A percentile compares a stretch with the other conserved stretches of the same genome.
Conservation (phyloP, 2,329 filamentous ascomycete genomes). For the Talaromyces sp. region DNA sequence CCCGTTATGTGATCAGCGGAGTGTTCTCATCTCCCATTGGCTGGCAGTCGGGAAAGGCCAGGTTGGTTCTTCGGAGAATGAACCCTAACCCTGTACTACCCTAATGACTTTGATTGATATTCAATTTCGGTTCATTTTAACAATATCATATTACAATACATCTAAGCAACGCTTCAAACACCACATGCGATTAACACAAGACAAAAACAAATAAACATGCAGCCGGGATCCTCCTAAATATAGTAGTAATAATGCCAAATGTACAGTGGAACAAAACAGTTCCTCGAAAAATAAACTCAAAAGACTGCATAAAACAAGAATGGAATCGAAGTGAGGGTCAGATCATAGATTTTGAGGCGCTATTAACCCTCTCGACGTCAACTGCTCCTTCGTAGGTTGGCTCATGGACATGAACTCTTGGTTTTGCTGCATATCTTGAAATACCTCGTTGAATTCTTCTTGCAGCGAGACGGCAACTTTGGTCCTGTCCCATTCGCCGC, state of each 20-base stretch:
- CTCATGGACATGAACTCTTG: slow-evolving; percentile 40
- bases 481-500: slow-evolving; percentile 80
- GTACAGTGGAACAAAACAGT: slow-evolving; percentile 9
- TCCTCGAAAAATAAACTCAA: not conserved
- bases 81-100: not conserved
- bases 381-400: slow-evolving; percentile 35
- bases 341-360: slow-evolving; percentile 2
- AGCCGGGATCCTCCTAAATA: slow-evolving; percentile 7
- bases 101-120: not conserved
- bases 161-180: slow-evolving; percentile 9
- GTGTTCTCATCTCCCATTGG: slow-evolving; percentile 14
- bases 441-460: slow-evolving; percentile 69
- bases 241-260: slow-evolving; percentile 12
- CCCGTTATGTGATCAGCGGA: slow-evolving; percentile 6
- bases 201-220: slow-evolving; percentile 16
- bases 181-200: not conserved
- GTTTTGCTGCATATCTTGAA: slow-evolving; percentile 59
- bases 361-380: slow-evolving; percentile 30
- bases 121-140: not conserved
- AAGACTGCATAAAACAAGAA: slow-evolving; percentile 14
- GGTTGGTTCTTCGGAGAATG: slow-evolving; percentile 22
- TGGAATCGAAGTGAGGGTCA: slow-evolving; percentile 12
- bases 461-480: slow-evolving; percentile 64
- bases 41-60: slow-evolving; percentile 26
- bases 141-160: slow-evolving; percentile 9